Evolutionary conservation across 2,329 filamentous ascomycete genomes (phyloP).

Genomic region (Macrophomina phaseolina): DNA sequence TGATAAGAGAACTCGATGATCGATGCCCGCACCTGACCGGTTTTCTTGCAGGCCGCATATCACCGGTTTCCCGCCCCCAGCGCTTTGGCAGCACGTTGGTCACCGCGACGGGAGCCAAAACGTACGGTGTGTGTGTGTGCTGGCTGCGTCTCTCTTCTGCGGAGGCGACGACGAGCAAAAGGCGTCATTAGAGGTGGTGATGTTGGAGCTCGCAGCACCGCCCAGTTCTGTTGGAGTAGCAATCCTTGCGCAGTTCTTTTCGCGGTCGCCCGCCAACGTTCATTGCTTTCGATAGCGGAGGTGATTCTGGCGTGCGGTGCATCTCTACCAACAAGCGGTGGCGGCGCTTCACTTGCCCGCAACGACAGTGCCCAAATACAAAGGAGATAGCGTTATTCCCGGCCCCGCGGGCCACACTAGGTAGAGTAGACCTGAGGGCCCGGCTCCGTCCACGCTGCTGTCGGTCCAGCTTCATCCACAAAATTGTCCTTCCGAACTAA

Average conservation of each 20-base stretch:
- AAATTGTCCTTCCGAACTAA: neutral
- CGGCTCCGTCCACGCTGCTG: neutral
- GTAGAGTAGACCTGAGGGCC: too few species aligned
- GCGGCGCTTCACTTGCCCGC: too few species aligned
- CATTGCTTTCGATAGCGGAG: too few species aligned
- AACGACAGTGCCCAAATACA: too few species aligned
- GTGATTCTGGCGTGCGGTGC: too few species aligned
- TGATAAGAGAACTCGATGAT: neutral
- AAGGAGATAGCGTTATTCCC: too few species aligned
- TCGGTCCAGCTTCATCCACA: conserved; percentile 1
- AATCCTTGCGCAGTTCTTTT: neutral
- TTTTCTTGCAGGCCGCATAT: neutral
- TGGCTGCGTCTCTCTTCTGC: neutral
- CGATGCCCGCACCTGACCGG: neutral
- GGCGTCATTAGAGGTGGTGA: neutral
- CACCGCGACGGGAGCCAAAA: neutral
- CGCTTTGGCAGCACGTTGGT: conserved; percentile 10
- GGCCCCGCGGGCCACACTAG: too few species aligned
- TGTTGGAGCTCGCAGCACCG: neutral
- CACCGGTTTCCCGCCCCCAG: neutral
- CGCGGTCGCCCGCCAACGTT: too few species aligned
- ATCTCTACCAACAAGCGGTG: too few species aligned
- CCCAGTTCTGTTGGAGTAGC: neutral
- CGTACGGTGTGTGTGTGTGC: neutral
- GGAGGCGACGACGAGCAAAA: neutral